Conservation (phyloP, 1,284 basidiomycete species). For the Ceratobasidium sp. region DNA sequence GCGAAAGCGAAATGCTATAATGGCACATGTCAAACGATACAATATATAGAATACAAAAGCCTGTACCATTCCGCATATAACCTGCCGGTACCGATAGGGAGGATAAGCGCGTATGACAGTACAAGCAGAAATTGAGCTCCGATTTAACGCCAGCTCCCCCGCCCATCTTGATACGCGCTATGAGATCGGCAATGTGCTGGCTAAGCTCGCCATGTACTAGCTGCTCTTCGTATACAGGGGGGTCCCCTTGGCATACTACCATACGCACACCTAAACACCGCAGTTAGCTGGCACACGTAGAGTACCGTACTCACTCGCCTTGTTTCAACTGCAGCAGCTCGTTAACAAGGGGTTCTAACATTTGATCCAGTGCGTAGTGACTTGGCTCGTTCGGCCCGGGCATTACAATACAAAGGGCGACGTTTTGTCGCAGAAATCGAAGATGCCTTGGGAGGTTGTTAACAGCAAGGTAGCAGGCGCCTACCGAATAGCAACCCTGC, state of each 20-base stretch:
- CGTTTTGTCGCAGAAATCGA: constrained; percentile 5
- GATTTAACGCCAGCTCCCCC: constrained; percentile 5
- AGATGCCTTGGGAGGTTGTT: constrained; percentile 23
- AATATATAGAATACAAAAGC: background rate
- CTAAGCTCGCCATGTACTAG: background rate
- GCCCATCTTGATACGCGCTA: constrained; percentile 12
- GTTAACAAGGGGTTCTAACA: constrained; percentile 15
- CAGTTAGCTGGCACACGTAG: background rate
- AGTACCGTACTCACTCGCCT: background rate
- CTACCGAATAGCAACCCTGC: background rate
- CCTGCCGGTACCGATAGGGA: background rate
- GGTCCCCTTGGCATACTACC: background rate
- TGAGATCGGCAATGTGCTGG: background rate
- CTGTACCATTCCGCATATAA: background rate
- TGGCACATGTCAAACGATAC: background rate
- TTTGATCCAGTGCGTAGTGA: constrained; percentile 16
- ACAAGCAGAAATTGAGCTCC: constrained; percentile 10
- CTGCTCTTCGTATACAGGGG: background rate
- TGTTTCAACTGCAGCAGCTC: background rate
- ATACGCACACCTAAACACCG: background rate
- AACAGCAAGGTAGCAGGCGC: constrained; percentile 4
- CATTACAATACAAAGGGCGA: background rate
- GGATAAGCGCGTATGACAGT: background rate
- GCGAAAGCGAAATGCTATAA: background rate
- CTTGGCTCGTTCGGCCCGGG: constrained; percentile 25